These are phyloP conservation scores for Corchorus olitorius DNA, from an alignment of 345 rosid species.

Conservation along the genomic window DNA sequence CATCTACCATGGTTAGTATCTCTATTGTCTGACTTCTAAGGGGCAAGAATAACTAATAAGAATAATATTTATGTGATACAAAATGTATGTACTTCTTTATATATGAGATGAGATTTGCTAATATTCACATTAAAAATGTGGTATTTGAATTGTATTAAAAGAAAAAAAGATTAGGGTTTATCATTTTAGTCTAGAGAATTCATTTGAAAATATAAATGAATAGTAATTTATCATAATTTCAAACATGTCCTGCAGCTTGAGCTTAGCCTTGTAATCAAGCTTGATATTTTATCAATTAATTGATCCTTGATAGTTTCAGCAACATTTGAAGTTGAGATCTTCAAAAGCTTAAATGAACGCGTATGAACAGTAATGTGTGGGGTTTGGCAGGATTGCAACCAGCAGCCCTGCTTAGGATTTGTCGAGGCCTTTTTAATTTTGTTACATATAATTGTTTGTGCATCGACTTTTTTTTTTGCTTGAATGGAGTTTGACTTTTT, in stretches of 20 bases:
- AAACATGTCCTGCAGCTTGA: background rate
- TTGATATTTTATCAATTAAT: background rate
- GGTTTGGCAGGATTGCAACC: background rate
- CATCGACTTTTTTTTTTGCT: background rate
- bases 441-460: background rate
- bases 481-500: background rate
- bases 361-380: background rate
- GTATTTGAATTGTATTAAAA: background rate
- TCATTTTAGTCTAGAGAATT: slow-evolving; percentile 1
- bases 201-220: background rate
- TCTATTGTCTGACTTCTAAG: background rate
- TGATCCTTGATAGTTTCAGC: too few species aligned
- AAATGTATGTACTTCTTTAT: background rate
- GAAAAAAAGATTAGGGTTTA: background rate
- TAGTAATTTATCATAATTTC: background rate
- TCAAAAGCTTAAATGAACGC: background rate
- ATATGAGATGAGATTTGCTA: background rate
- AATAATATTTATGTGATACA: background rate
- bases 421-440: background rate
- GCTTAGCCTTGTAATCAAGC: background rate
- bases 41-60: background rate
- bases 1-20: background rate
- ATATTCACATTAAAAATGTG: background rate
- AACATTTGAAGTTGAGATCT: background rate
- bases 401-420: background rate